Conservation (phyloP, 106 monocot genomes). For the Dendrobium chrysotoxum region DNA sequence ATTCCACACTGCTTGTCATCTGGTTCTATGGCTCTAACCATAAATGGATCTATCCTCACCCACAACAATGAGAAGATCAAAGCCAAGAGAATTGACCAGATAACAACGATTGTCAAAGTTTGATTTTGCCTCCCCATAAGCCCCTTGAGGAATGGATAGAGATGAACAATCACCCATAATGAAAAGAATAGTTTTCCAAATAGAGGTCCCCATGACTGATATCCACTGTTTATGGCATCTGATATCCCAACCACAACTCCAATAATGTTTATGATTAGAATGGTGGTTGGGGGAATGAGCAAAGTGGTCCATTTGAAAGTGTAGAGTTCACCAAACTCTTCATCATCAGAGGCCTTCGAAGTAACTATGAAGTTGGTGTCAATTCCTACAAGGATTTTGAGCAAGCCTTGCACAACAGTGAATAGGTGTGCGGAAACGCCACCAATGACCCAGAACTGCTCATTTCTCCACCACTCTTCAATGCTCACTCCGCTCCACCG, state of each 20-base stretch:
- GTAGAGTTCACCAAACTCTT: constrained; percentile 73
- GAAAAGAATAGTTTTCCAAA: constrained; percentile 84
- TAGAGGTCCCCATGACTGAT: background rate
- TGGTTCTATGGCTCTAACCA: constrained; percentile 44
- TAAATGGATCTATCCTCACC: constrained; percentile 84
- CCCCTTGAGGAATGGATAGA: constrained; percentile 93
- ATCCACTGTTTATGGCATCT: no score
- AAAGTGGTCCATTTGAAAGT: constrained; percentile 90
- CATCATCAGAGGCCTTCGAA: constrained; percentile 18
- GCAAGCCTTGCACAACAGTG: constrained; percentile 58
- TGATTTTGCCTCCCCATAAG: constrained; percentile 82
- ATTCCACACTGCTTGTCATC: constrained; percentile 69
- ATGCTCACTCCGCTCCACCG: constrained; percentile 81
- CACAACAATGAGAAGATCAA: constrained; percentile 89
- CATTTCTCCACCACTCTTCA: constrained; percentile 85
- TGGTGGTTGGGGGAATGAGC: constrained; percentile 76
- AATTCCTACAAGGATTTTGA: constrained; percentile 62
- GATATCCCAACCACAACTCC: no score
- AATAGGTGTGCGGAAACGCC: constrained; percentile 67
- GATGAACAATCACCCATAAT: constrained; percentile 88
- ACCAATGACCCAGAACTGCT: constrained; percentile 81
- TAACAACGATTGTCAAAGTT: constrained; percentile 80
- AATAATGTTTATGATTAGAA: constrained; percentile 49
- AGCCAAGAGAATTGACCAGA: constrained; percentile 77
- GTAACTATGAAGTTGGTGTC: constrained; percentile 67